Evolutionary conservation across 371 early-diverging fungal genomes (phyloP).

Genomic region (Mucor indicus): DNA sequence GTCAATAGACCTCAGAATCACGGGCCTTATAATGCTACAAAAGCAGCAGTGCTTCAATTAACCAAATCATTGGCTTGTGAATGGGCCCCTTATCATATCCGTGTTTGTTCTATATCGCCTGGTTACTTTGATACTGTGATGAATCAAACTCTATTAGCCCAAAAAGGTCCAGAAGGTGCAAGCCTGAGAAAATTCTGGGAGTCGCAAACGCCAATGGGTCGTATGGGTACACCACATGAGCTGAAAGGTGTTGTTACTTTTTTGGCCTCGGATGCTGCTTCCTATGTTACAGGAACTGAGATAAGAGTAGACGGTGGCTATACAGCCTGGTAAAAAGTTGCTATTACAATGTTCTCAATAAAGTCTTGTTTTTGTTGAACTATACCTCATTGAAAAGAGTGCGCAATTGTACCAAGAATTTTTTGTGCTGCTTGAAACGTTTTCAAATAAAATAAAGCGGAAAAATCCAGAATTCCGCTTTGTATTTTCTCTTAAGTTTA

Average conservation of each 20-base stretch:
- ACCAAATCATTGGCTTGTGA: conserved; percentile 41
- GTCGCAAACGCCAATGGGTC: conserved; percentile 25
- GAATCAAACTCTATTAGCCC: conserved; percentile 26
- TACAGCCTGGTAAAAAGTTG: conserved; percentile 23
- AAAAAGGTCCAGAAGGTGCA: conserved; percentile 29
- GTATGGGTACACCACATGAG: conserved; percentile 38
- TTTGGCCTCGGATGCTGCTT: conserved; percentile 32
- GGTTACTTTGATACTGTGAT: conserved; percentile 43
- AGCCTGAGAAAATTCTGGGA: conserved; percentile 32
- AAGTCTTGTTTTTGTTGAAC: too few species aligned
- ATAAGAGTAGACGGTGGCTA: conserved; percentile 44
- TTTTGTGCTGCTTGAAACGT: too few species aligned
- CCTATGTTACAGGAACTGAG: conserved; percentile 39
- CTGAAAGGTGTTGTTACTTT: conserved; percentile 35
- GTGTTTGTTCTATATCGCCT: conserved; percentile 38
- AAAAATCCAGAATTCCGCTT: too few species aligned
- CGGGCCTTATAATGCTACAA: conserved; percentile 45
- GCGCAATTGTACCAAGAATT: too few species aligned
- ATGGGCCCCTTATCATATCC: conserved; percentile 48
- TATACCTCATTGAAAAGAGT: too few species aligned
- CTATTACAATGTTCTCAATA: not conserved
- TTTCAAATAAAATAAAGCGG: too few species aligned
- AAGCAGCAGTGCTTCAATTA: conserved; percentile 41
- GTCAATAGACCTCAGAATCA: conserved; percentile 37
- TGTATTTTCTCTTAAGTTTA: not conserved